Percentiles rank a stretch among this genome's conserved stretches.
Evolutionary conservation across 1,139 yeast species (phyloP).

Genomic region (Candida smagusa): DNA sequence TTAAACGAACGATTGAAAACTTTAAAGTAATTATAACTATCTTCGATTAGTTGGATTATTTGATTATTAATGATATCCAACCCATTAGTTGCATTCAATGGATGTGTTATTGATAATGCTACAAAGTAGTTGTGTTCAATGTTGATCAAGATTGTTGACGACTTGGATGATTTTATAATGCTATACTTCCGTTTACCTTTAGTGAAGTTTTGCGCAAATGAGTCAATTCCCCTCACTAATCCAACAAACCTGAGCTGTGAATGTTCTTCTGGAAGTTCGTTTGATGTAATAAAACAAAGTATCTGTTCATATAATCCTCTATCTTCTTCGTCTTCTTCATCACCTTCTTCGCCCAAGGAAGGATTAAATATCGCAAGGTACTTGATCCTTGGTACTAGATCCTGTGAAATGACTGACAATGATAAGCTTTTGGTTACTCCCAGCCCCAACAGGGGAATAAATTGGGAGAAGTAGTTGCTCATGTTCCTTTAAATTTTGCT

Average conservation of each 20-base stretch:
- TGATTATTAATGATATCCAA: slow-evolving; percentile 27
- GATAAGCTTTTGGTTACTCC: slow-evolving; percentile 2
- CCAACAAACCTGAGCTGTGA: slow-evolving; percentile 36
- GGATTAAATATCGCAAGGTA: slow-evolving; percentile 14
- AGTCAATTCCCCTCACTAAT: slow-evolving; percentile 35
- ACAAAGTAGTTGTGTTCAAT: slow-evolving; percentile 27
- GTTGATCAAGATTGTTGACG: slow-evolving; percentile 25
- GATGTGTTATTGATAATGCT: slow-evolving; percentile 25
- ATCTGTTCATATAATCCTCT: slow-evolving; percentile 30
- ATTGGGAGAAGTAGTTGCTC: slow-evolving; percentile 15
- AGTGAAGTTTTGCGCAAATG: slow-evolving; percentile 16
- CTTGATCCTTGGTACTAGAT: slow-evolving; percentile 8
- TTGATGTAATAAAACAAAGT: slow-evolving; percentile 24
- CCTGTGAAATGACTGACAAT: slow-evolving; percentile 4
- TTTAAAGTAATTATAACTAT: slow-evolving; percentile 24
- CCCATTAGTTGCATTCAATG: slow-evolving; percentile 12
- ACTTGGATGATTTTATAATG: slow-evolving; percentile 25
- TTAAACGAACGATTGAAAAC: slow-evolving; percentile 26
- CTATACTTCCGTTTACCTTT: slow-evolving; percentile 11
- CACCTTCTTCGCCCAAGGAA: slow-evolving; percentile 4
- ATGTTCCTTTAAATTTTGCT: slow-evolving; percentile 1
- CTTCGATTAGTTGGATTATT: slow-evolving; percentile 20
- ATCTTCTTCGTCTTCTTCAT: slow-evolving; percentile 20
- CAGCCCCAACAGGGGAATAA: slow-evolving; percentile 11
- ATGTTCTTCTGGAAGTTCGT: slow-evolving; percentile 11